A percentile compares a stretch with the other conserved stretches of the same genome.
phyloP scores from a whole-genome alignment of 768 basidiomycete species.

The Hebeloma cylindrosporum region DNA sequence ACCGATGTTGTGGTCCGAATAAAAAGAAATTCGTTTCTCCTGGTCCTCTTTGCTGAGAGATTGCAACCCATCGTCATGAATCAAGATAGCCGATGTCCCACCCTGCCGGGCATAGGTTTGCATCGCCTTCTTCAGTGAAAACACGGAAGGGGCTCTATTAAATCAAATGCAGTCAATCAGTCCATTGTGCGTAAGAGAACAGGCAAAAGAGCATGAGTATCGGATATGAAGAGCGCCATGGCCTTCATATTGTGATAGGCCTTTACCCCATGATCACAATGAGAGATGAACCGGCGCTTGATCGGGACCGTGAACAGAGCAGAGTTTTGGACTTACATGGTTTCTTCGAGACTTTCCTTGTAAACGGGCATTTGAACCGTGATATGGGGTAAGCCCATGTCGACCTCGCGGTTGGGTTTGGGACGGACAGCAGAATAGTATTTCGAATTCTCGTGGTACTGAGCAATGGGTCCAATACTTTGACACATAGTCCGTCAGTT shows the following conservation, averaged over 20 bases:
- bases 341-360: slow-evolving; percentile 80
- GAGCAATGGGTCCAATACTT: slow-evolving; percentile 81
- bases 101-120: slow-evolving; percentile 92
- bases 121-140: slow-evolving; percentile 82
- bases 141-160: slow-evolving; percentile 67
- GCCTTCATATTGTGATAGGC: slow-evolving; percentile 2
- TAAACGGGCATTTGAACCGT: slow-evolving; percentile 87
- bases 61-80: slow-evolving; percentile 86
- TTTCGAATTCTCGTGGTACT: slow-evolving; percentile 80
- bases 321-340: slow-evolving; percentile 57
- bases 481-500: slow-evolving; percentile 22
- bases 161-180: slow-evolving; percentile 4
- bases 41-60: slow-evolving; percentile 60
- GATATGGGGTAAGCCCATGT: slow-evolving; percentile 67
- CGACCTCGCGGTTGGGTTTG: slow-evolving; percentile 59
- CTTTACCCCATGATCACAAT: neutral
- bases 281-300: slow-evolving; percentile 1
- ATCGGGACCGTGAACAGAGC: slow-evolving; percentile 6
- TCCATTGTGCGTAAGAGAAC: slow-evolving; percentile 15
- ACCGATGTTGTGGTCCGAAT: slow-evolving; percentile 74
- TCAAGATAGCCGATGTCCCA: slow-evolving; percentile 73
- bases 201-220: slow-evolving; percentile 9
- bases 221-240: neutral
- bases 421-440: slow-evolving; percentile 78
- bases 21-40: slow-evolving; percentile 68